Percentiles rank a stretch among this genome's conserved stretches.
Conservation (phyloP, 148 eudicot species). For the Amaranthus cruentus region DNA sequence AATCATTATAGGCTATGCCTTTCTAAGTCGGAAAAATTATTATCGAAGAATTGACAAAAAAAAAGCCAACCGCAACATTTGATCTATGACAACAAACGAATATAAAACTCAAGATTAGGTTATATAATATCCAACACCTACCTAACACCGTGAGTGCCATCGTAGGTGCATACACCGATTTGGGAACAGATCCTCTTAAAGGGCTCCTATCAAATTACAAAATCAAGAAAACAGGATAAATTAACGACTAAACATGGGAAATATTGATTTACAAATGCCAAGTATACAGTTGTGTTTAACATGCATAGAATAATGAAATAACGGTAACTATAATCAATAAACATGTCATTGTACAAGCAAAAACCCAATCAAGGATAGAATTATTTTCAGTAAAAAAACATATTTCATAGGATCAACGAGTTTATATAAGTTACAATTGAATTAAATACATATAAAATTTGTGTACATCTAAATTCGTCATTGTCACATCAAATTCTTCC, state of each 20-base stretch:
- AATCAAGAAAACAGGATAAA: neutral
- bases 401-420: neutral
- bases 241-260: neutral
- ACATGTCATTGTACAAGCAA: too few relatives aligned
- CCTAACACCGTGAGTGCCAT: conserved; percentile 83
- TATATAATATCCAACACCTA: conserved; percentile 15
- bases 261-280: neutral
- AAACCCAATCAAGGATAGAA: neutral
- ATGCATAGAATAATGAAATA: neutral
- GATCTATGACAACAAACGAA: neutral
- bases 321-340: neutral
- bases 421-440: neutral
- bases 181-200: conserved; percentile 85
- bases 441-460: neutral
- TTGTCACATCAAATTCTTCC: too few relatives aligned
- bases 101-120: neutral
- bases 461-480: too few relatives aligned
- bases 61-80: neutral
- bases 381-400: neutral
- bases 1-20: too few relatives aligned
- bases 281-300: neutral
- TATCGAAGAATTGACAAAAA: too few relatives aligned
- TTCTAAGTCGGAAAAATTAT: too few relatives aligned
- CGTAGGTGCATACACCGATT: conserved; percentile 74
- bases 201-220: conserved; percentile 34